Base-by-base conservation (phyloP, 352 stramenopile genomes). In the Globisporangium orthogonon region DNA sequence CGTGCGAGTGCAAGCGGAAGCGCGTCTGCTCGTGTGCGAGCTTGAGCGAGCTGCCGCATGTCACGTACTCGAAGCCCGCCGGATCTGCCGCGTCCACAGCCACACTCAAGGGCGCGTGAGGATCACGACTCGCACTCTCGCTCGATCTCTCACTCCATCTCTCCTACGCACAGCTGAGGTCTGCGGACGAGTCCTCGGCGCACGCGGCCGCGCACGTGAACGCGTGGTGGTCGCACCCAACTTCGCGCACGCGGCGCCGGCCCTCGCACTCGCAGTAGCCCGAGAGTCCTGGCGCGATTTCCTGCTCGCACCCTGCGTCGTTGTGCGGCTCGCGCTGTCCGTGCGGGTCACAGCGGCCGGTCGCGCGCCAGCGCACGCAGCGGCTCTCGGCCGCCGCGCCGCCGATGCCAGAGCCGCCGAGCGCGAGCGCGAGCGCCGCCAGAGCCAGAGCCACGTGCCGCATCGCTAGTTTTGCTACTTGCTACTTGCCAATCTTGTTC, bases 21-120 rank as follows among this genome's bases (percentile, higher is more conserved):
- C 84, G 79, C 53, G 65, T 86, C 11, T 55, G 46, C 54, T 91
- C 82, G 49, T 94, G 78, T 37, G 91, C 82, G 23, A 94, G 62
- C 65, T 94, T 94, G 58, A 94, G 88, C 46, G 82, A 86, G 59
- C 81, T 91, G 44, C 84, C 84, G 33, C 84, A 94, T 39, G 81
- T 94, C 55, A 94, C 84, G 46, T 83, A 70, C 67, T 91, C 79
- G 49, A 94, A 91, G 29, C 80, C 84, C 40, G 74, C 61, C 13
- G 84, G 78, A 47, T 88, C 82, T 92, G 51, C 23, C 23, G 23
- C 48, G 55, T 13, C 30, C 45, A 3, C n/a, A 50, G 28, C 10
- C 18, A 7, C 15, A 28, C 1, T 44, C 7, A 29, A 5, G 2
- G 14, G 23, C 1, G 3, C 17, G 48, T 53, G 15, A 28, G 3